A percentile compares a stretch with the other conserved stretches of the same genome.
These are phyloP conservation scores for Stephanocyclus meneghinianus DNA, from an alignment of 352 stramenopile species.

Conservation along the genomic window DNA sequence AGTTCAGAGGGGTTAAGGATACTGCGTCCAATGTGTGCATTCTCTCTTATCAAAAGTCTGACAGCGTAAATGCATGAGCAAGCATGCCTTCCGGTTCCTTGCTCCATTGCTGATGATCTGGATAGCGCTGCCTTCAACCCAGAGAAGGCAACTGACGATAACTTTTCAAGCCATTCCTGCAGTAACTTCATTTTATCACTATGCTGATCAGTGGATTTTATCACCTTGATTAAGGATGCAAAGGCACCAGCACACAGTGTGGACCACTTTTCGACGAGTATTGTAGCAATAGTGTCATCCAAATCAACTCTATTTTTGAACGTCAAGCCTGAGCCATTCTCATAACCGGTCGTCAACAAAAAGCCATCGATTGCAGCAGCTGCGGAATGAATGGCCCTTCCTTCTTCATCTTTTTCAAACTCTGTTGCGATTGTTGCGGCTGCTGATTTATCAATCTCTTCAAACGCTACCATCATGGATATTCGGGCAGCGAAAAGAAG, in stretches of 20 bases:
- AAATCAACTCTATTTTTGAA: conserved; percentile 58
- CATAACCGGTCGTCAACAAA: conserved; percentile 30
- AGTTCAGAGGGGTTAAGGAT: conserved; percentile 31
- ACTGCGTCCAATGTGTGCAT: conserved; percentile 19
- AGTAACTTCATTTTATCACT: conserved; percentile 35
- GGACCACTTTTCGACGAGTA: conserved; percentile 60
- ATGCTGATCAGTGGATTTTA: conserved; percentile 26
- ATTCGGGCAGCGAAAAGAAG: conserved; percentile 46
- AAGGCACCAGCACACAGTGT: conserved; percentile 47
- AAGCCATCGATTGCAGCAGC: conserved; percentile 75
- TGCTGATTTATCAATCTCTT: conserved; percentile 33
- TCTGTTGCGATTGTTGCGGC: conserved; percentile 31
- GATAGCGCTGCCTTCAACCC: conserved; percentile 40
- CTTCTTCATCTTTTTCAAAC: conserved; percentile 42
- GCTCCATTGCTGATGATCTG: not conserved
- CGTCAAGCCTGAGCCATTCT: conserved; percentile 39
- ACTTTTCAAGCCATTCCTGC: conserved; percentile 57
- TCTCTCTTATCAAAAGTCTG: conserved; percentile 33
- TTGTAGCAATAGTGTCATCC: conserved; percentile 59
- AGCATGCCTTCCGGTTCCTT: conserved; percentile 15
- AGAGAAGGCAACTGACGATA: conserved; percentile 59
- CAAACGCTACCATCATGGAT: conserved; percentile 31
- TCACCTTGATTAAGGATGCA: conserved; percentile 44
- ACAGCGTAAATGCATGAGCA: conserved; percentile 36
- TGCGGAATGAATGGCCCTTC: conserved; percentile 56